Conservation (phyloP, 345 rosid genomes). For the Eucalyptus regnans region DNA sequence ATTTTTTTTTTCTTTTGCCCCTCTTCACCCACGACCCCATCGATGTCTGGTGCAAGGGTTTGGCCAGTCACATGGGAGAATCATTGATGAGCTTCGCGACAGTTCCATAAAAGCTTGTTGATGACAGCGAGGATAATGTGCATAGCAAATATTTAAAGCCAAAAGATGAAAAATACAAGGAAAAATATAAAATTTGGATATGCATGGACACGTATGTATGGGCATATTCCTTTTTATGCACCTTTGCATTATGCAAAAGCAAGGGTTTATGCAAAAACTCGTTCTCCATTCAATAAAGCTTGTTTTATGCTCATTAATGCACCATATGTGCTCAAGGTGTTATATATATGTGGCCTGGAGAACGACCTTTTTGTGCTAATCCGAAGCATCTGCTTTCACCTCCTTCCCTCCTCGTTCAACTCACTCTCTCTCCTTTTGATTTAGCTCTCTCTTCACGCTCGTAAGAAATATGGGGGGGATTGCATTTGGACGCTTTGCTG, state of each 20-base stretch:
- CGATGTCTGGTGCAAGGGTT: background rate
- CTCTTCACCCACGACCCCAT: background rate
- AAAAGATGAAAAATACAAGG: background rate
- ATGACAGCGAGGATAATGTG: constrained; percentile 19
- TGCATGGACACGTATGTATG: background rate
- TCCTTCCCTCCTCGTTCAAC: background rate
- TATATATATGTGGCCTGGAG: background rate
- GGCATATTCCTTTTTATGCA: background rate
- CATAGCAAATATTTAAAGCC: background rate
- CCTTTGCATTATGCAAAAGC: background rate
- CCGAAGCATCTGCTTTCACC: background rate
- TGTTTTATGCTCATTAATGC: background rate
- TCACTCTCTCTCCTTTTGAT: background rate
- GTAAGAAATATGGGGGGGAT: constrained; percentile 18
- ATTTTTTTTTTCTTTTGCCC: background rate
- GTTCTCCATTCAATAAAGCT: background rate
- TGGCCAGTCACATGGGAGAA: constrained; percentile 13
- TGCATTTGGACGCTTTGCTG: constrained; percentile 78
- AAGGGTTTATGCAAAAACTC: background rate
- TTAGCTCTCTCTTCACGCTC: background rate
- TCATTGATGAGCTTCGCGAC: constrained; percentile 41
- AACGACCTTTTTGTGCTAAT: background rate
- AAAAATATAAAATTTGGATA: background rate
- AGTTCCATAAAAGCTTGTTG: constrained; percentile 18
- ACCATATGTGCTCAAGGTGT: background rate